Base-by-base conservation (phyloP, 306 rosid genomes). In the Canavalia ensiformis region DNA sequence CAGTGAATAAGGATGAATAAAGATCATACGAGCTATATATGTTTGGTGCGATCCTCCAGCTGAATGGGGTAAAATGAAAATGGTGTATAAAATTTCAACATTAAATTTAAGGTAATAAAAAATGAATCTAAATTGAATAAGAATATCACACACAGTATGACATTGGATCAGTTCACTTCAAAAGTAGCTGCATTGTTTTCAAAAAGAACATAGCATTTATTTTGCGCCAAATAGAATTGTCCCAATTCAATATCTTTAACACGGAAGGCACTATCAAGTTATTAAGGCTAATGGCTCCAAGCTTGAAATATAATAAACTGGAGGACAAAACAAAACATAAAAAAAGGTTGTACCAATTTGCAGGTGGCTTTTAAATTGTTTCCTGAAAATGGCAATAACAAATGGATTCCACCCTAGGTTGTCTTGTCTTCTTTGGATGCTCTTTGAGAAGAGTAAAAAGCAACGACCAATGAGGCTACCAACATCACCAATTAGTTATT, bases 321-420 rank as follows among this genome's bases (percentile, higher is more conserved):
- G 34, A 5, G 34, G 33, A 4, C 37, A 0, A 35, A 5, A 45
- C 0, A 18, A 29, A 54, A 66, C 8, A 5, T 2, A 41, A 34
- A 52, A 56, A 71, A 51, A 2, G 25, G 25, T 18, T 52, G 58
- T 72, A 72, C 84, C 25, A 60, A 72, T 50, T 59, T 80, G 65
- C 35, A 33, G 41, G 33, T 35, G 5, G 12, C 25, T 39, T 58
- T 60, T 59, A 50, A 45, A 28, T 18, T 57, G 1, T 55, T 55
- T 68, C 8, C 63, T 64, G 30, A 1, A 28, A 51, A 39, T 8
- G 62, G 50, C 45, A 29, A 18, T 18, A 18, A 56, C 67, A 42
- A 75, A 75, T 50, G 39, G 41, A 3, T 78, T 67, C 33, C 70
- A 18, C 35, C 30, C 34, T 9, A 34, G 11, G 30, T 64, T 8